A percentile compares a stretch with the other conserved stretches of the same genome.
Evolutionary conservation across 108 stramenopile species (phyloP).

Genomic region (Nitzschia sp.): DNA sequence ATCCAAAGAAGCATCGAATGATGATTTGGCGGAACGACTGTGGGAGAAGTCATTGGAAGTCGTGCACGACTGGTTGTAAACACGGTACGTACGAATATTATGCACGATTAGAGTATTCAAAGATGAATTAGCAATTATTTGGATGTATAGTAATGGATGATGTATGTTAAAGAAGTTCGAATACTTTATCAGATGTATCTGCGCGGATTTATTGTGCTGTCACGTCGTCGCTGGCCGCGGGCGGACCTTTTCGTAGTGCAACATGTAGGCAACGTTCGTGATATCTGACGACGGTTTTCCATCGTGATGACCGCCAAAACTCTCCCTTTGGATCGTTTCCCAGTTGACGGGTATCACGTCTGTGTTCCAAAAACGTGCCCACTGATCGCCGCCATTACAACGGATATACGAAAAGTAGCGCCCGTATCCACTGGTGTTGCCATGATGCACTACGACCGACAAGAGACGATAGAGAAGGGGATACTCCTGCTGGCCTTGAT

Average conservation of each 20-base stretch:
- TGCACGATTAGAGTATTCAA: no score
- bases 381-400: not conserved
- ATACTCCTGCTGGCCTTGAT: not conserved
- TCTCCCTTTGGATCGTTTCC: not conserved
- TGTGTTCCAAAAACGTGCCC: not conserved
- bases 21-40: not conserved
- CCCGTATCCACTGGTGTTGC: not conserved
- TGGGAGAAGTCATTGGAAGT: constrained; percentile 11
- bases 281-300: not conserved
- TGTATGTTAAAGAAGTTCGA: no score
- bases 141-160: no score
- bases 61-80: constrained; percentile 2
- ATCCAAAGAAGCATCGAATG: constrained; percentile 9
- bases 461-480: not conserved
- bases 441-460: not conserved
- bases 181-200: no score
- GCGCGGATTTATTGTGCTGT: no score
- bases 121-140: no score
- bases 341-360: not conserved
- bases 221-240: no score
- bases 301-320: not conserved
- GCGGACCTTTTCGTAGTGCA: not conserved
- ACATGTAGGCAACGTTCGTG: not conserved
- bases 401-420: not conserved
- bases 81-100: no score